These are phyloP conservation scores for Quercus alba DNA, from an alignment of 306 rosid genomes.

Conservation along the genomic window DNA sequence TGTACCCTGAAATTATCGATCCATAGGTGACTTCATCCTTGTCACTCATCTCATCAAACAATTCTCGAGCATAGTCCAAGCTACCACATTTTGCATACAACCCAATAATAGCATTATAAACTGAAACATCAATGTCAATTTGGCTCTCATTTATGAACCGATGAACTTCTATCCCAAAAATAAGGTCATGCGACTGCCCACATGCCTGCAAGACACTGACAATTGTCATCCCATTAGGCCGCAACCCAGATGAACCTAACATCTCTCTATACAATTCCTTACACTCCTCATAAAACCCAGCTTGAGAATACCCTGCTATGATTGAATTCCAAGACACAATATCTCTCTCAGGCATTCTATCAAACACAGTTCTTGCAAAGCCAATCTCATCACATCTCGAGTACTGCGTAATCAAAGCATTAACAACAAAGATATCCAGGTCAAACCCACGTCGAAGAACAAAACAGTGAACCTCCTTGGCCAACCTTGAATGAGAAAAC, in stretches of 20 bases:
- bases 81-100: conserved; percentile 81
- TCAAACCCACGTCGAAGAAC: conserved; percentile 47
- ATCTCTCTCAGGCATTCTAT: conserved; percentile 52
- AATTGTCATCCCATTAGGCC: conserved; percentile 52
- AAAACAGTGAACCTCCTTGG: conserved; percentile 55
- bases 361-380: conserved; percentile 58
- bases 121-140: conserved; percentile 49
- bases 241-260: conserved; percentile 31
- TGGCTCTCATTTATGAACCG: conserved; percentile 36
- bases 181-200: conserved; percentile 75
- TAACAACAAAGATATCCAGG: conserved; percentile 54
- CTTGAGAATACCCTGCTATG: conserved; percentile 82
- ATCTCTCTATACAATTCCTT: conserved; percentile 58
- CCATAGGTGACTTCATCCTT: conserved; percentile 73
- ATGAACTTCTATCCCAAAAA: conserved; percentile 67
- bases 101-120: conserved; percentile 68
- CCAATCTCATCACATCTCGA: conserved; percentile 58
- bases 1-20: conserved; percentile 66
- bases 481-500: conserved; percentile 19
- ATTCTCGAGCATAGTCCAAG: conserved; percentile 66
- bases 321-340: conserved; percentile 84
- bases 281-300: conserved; percentile 60
- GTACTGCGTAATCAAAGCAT: conserved; percentile 61
- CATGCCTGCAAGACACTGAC: conserved; percentile 85
- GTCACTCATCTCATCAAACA: conserved; percentile 62